Conservation (phyloP, 495 filamentous ascomycete species). For the Talaromyces liani region DNA sequence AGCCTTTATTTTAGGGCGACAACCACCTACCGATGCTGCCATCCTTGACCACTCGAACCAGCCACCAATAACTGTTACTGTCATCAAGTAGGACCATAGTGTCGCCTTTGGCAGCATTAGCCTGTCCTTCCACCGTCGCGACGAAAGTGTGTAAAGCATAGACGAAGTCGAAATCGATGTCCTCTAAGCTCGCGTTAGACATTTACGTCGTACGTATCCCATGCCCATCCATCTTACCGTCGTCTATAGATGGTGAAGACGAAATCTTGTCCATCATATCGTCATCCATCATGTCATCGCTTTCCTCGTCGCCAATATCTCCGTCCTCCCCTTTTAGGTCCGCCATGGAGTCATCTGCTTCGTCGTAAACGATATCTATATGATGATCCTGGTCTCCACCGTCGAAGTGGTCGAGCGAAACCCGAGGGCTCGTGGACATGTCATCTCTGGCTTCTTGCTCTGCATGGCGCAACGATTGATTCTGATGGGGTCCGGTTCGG, state of each 20-base stretch:
- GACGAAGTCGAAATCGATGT: constrained; percentile 99
- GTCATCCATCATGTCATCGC: constrained; percentile 75
- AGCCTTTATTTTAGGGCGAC: background rate
- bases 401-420: constrained; percentile 36
- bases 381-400: constrained; percentile 41
- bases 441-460: constrained; percentile 67
- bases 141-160: constrained; percentile 97
- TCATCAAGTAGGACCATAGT: constrained; percentile 99
- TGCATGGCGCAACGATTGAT: constrained; percentile 70
- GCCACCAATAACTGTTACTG: constrained; percentile 99
- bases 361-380: constrained; percentile 31
- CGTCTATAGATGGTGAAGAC: constrained; percentile 95
- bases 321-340: constrained; percentile 40
- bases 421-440: constrained; percentile 43
- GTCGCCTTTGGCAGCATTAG: constrained; percentile 96
- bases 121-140: constrained; percentile 95
- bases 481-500: constrained; percentile 73
- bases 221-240: constrained; percentile 64
- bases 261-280: constrained; percentile 95
- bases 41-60: constrained; percentile 94
- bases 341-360: constrained; percentile 24
- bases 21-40: constrained; percentile 77
- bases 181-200: constrained; percentile 63
- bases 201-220: background rate
- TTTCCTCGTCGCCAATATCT: constrained; percentile 52